Evolutionary conservation across 768 basidiomycete genomes (phyloP), one percentile per base, ranked within the genome.

Genomic region (Tremella fuciformis): DNA sequence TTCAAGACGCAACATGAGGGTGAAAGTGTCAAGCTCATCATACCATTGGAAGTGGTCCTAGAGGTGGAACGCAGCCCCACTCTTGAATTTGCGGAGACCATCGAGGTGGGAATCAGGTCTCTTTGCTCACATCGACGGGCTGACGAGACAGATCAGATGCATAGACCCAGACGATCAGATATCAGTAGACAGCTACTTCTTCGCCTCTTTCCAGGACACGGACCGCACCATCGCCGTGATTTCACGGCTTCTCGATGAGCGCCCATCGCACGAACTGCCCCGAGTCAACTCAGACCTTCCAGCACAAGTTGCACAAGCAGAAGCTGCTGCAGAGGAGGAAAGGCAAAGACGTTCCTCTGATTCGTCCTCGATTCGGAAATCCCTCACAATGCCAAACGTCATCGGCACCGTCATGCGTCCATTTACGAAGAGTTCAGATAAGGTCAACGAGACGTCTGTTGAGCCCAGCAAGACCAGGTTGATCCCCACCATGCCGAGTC

Each of bases 1-100:
- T 93, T 98, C 80, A 91, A 91, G 74, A 87, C 88, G 15, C 93
- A 97, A 79, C 96, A 97, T 76, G 87, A 87, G 82, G 94, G 96
- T 1, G 91, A 97, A 69, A 88, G 85, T 67, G 91, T 97, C 65
- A 97, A 97, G 83, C 91, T 99, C 70, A 91, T 92, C 25, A 91
- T 99, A 50, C 96, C 94, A 0, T 91, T 97, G 65, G 86, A 90
- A 15, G 84, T 85, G 3, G 84, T 99, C 59, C 77, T 91, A 49
- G 91, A 96, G 65, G 86, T 97, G 25, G 92, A 94, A 60, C 85
- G 85, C 70, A 88, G 89, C 8, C 82, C 85, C 0, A 88, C 88
- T 1, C 86, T 97, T 81, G 94, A 97, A 72, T 97, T 97, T 71
- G 92, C 90, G 62, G 92, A 96, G 75, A 93, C 92, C 0, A 87